These are phyloP conservation scores for Boletus rex-veris DNA, from an alignment of 768 basidiomycete species.

Conservation along the genomic window DNA sequence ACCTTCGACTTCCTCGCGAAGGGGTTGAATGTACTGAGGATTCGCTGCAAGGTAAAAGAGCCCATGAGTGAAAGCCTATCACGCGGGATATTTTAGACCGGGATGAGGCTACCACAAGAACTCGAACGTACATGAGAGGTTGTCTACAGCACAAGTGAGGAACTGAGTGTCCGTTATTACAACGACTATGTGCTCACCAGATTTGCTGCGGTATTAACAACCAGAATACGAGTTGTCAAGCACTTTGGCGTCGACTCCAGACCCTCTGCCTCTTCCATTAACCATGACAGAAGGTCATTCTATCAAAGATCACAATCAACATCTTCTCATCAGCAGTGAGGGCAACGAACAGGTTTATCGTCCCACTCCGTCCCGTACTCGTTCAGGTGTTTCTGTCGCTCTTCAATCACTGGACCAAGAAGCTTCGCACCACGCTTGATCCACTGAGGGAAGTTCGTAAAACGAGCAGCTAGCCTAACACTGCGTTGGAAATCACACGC, in stretches of 20 bases:
- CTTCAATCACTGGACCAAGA: constrained; percentile 5
- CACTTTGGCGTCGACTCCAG: background rate
- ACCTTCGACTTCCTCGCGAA: constrained; percentile 5
- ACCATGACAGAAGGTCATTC: constrained; percentile 36
- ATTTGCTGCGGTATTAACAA: constrained; percentile 18
- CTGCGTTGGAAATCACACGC: background rate
- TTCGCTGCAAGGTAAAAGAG: constrained; percentile 1
- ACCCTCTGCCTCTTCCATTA: constrained; percentile 19
- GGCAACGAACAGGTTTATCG: constrained; percentile 2
- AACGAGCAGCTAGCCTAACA: constrained; percentile 14
- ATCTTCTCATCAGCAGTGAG: background rate
- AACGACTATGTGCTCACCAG: constrained; percentile 12
- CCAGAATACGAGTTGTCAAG: constrained; percentile 2
- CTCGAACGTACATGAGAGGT: background rate
- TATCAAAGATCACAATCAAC: background rate
- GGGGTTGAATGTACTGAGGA: background rate
- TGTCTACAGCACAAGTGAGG: background rate
- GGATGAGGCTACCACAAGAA: background rate
- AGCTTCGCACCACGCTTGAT: constrained; percentile 1
- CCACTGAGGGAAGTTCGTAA: constrained; percentile 4
- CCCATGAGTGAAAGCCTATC: background rate
- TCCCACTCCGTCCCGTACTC: background rate
- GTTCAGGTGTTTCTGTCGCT: background rate
- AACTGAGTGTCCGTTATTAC: background rate
- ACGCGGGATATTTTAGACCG: background rate